Evolutionary conservation across 495 filamentous ascomycete species (phyloP).

Genomic region (Mycothermus thermophilus): DNA sequence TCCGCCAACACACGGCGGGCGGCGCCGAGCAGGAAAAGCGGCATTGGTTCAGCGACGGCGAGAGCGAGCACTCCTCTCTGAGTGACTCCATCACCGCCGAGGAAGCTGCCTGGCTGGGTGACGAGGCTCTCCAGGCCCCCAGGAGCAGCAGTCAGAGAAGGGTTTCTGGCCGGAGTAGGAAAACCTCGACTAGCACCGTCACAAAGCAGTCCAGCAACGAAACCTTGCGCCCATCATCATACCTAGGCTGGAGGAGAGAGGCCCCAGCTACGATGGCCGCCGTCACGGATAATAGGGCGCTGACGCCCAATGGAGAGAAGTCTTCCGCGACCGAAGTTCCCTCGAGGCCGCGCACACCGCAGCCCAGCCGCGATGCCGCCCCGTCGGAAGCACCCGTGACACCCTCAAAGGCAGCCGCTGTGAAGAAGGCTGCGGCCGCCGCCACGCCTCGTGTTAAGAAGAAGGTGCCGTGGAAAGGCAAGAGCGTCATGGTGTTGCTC

Average conservation of each 20-base stretch:
- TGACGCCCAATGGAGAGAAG: not conserved
- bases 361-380: not conserved
- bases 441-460: conserved; percentile 36
- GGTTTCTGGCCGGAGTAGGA: conserved; percentile 25
- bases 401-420: conserved; percentile 14
- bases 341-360: conserved; percentile 17
- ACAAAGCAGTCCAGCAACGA: conserved; percentile 44
- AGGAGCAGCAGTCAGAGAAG: conserved; percentile 29
- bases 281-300: conserved; percentile 24
- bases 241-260: too few species aligned
- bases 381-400: conserved; percentile 21
- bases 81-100: conserved; percentile 39
- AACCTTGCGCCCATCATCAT: too few species aligned
- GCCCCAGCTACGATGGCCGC: conserved; percentile 48
- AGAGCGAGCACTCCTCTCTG: conserved; percentile 49
- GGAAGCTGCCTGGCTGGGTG: conserved; percentile 31
- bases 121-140: conserved; percentile 25
- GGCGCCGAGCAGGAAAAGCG: conserved; percentile 47
- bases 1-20: conserved; percentile 55
- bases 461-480: conserved; percentile 55
- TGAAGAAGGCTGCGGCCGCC: conserved; percentile 15
- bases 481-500: conserved; percentile 56
- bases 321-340: not conserved
- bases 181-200: conserved; percentile 29
- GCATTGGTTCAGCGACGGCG: conserved; percentile 66